These are phyloP conservation scores for Mimosa pudica DNA, from an alignment of 306 rosid species.

Conservation along the genomic window DNA sequence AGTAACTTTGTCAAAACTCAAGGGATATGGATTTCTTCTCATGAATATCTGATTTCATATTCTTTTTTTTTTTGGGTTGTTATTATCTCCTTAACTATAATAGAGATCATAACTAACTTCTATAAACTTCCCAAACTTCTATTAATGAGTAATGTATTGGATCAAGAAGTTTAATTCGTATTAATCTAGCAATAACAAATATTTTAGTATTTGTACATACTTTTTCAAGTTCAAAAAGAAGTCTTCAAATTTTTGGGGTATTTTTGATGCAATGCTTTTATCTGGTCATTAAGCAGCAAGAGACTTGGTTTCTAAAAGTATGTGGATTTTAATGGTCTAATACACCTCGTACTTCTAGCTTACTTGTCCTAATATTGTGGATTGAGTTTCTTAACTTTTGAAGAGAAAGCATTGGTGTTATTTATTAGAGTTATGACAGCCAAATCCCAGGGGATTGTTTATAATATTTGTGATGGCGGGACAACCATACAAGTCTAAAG, in stretches of 20 bases:
- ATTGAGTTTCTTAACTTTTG: constrained; percentile 25
- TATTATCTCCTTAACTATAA: background rate
- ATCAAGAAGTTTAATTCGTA: constrained; percentile 18
- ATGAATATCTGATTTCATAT: constrained; percentile 26
- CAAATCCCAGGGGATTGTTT: constrained; percentile 50
- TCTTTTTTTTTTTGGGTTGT: background rate
- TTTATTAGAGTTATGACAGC: constrained; percentile 58
- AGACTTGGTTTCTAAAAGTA: constrained; percentile 25
- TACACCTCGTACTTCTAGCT: constrained; percentile 22
- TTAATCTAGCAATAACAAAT: constrained; percentile 27
- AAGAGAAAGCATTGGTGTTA: constrained; percentile 40
- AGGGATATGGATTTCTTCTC: constrained; percentile 22
- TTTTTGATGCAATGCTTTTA: constrained; percentile 23
- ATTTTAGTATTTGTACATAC: constrained; percentile 3
- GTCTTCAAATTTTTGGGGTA: background rate
- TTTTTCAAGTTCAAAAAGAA: constrained; percentile 1
- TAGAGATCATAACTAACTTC: background rate
- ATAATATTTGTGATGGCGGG: constrained; percentile 99
- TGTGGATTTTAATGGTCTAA: constrained; percentile 42
- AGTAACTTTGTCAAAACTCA: background rate
- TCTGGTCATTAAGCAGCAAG: constrained; percentile 40
- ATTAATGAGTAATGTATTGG: background rate
- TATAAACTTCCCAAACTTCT: background rate
- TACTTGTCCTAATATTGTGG: constrained; percentile 15
- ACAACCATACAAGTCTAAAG: constrained; percentile 94